These are phyloP conservation scores for Pichia rugopelliculosa DNA, from an alignment of 805 yeast species.

Conservation along the genomic window DNA sequence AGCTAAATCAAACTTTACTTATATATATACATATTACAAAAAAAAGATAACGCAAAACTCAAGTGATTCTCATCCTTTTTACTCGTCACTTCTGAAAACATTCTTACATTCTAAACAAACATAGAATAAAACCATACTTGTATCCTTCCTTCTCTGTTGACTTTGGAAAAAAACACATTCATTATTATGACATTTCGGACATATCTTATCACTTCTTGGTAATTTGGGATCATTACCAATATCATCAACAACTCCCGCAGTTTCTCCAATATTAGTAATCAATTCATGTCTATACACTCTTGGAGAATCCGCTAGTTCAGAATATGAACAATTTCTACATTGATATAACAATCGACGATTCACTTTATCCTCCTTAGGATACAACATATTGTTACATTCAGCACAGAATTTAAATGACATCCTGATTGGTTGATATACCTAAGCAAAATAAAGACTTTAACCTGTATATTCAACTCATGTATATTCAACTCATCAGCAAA, in stretches of 20 bases:
- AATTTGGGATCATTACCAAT: conserved; percentile 96
- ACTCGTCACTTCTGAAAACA: conserved; percentile 40
- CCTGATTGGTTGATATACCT: too few species aligned
- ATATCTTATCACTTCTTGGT: conserved; percentile 89
- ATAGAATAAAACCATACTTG: conserved; percentile 89
- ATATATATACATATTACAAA: neutral
- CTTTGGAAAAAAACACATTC: conserved; percentile 96
- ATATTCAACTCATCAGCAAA: too few species aligned
- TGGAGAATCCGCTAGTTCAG: conserved; percentile 83
- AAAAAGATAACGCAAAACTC: conserved; percentile 4
- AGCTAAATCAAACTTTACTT: neutral
- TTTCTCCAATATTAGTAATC: conserved; percentile 85
- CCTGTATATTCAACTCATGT: too few species aligned
- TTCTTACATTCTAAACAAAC: conserved; percentile 85
- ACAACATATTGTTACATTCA: conserved; percentile 96
- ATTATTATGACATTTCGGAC: conserved; percentile 80
- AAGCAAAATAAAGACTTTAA: too few species aligned
- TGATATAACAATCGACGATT: conserved; percentile 71
- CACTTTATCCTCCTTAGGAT: conserved; percentile 91
- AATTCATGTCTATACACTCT: conserved; percentile 89
- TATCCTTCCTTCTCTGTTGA: conserved; percentile 91
- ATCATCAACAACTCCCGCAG: conserved; percentile 95
- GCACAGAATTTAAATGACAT: conserved; percentile 88
- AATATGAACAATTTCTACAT: conserved; percentile 91
- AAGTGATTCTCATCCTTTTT: neutral